These are phyloP conservation scores for Ogataea wickerhamii DNA, from an alignment of 805 yeast species.

Conservation along the genomic window DNA sequence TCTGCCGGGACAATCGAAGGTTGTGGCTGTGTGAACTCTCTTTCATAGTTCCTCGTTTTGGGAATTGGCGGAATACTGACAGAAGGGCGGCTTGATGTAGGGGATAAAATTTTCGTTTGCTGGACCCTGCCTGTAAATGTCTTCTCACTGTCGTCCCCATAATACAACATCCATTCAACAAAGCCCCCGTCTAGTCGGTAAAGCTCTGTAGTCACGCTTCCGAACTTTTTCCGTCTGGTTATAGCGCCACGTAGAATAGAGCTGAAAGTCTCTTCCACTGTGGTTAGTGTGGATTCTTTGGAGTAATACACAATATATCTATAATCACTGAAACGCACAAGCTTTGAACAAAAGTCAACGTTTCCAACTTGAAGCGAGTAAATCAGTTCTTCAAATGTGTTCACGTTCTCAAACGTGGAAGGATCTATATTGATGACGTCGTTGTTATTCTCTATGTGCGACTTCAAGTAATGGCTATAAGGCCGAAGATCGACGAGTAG, in stretches of 20 bases:
- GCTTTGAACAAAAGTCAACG: constrained; percentile 29
- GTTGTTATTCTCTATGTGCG: constrained; percentile 35
- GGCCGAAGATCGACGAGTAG: constrained; percentile 41
- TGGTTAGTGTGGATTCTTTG: constrained; percentile 32
- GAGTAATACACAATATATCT: constrained; percentile 38
- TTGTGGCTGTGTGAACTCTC: neutral
- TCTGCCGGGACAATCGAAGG: neutral
- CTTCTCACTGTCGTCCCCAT: constrained; percentile 25
- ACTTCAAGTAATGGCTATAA: constrained; percentile 28
- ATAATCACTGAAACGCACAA: constrained; percentile 31
- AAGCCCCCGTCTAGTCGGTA: constrained; percentile 40
- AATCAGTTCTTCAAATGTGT: constrained; percentile 18
- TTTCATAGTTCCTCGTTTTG: constrained; percentile 1
- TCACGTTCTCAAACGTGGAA: constrained; percentile 15
- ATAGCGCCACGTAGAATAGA: constrained; percentile 13
- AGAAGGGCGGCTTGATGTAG: neutral
- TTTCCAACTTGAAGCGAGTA: constrained; percentile 30
- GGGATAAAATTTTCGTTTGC: neutral
- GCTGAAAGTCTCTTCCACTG: constrained; percentile 25
- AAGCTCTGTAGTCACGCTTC: constrained; percentile 7
- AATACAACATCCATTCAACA: constrained; percentile 39
- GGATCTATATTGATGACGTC: constrained; percentile 42
- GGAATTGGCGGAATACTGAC: constrained; percentile 8
- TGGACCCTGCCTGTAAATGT: constrained; percentile 13
- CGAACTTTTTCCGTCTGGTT: constrained; percentile 10